Conservation (phyloP, 2,329 filamentous ascomycete genomes). For the Chrysosporium keratinophilum region DNA sequence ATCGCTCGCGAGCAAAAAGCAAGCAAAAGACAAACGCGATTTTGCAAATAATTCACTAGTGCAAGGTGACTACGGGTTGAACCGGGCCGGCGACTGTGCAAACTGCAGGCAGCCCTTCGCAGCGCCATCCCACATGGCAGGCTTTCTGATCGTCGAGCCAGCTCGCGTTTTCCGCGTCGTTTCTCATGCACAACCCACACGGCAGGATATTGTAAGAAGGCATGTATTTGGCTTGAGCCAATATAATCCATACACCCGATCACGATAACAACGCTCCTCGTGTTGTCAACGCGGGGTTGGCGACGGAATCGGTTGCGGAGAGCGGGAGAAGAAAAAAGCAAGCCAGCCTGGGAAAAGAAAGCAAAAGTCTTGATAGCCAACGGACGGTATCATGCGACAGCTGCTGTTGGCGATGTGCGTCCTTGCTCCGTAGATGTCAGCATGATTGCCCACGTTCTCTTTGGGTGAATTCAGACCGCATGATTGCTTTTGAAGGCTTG, state of each 20-base stretch:
- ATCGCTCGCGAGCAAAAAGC: background rate
- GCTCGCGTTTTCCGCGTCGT: background rate
- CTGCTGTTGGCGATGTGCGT: background rate
- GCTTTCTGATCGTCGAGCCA: background rate
- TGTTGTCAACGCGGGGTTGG: too few relatives aligned
- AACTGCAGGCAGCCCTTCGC: background rate
- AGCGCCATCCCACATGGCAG: slow-evolving; percentile 1
- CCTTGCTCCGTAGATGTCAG: background rate
- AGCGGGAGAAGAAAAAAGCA: too few relatives aligned
- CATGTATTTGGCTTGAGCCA: too few relatives aligned
- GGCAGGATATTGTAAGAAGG: too few relatives aligned
- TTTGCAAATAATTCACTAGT: background rate
- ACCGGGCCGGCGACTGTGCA: slow-evolving; percentile 6
- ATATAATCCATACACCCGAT: too few relatives aligned
- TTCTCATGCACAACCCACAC: background rate
- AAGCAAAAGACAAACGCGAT: background rate
- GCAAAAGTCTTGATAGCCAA: too few relatives aligned
- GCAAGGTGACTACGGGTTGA: slow-evolving; percentile 5
- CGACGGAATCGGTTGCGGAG: too few relatives aligned
- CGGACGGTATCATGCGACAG: too few relatives aligned
- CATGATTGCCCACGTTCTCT: background rate
- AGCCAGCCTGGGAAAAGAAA: too few relatives aligned
- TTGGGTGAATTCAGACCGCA: background rate
- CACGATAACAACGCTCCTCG: too few relatives aligned
- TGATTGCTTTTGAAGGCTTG: slow-evolving; percentile 9